Evolutionary conservation across 2,329 filamentous ascomycete genomes (phyloP).

Genomic region (Cytospora piceicola): DNA sequence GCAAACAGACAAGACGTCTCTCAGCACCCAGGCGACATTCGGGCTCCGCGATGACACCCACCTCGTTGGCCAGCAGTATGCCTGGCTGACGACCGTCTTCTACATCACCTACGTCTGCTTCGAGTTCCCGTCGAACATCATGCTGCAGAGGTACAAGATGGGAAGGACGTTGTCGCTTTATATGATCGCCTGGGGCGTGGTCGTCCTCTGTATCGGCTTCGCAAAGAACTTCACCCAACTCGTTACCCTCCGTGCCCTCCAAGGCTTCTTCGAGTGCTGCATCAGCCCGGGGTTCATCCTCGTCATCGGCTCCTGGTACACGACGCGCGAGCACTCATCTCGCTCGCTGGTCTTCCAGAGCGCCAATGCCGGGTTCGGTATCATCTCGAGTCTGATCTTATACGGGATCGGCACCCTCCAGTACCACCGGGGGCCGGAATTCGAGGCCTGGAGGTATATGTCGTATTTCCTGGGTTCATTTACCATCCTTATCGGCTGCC

Average conservation of each 20-base stretch:
- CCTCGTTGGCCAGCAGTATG: conserved; percentile 36
- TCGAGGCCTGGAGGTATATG: conserved; percentile 45
- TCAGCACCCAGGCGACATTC: conserved; percentile 45
- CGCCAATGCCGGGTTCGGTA: conserved; percentile 44
- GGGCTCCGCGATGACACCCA: conserved; percentile 40
- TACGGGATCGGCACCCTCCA: conserved; percentile 43
- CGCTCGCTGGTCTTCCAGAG: conserved; percentile 43
- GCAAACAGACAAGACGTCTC: conserved; percentile 51
- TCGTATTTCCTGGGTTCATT: conserved; percentile 43
- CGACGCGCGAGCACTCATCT: conserved; percentile 43
- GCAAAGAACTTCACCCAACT: conserved; percentile 44
- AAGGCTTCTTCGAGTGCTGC: conserved; percentile 45
- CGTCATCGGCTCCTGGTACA: conserved; percentile 44
- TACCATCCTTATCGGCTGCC: conserved; percentile 40
- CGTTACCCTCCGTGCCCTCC: conserved; percentile 41
- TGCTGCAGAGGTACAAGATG: conserved; percentile 38
- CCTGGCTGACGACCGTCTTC: conserved; percentile 42
- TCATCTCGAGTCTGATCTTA: conserved; percentile 42
- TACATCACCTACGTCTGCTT: conserved; percentile 40
- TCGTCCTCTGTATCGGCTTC: conserved; percentile 45
- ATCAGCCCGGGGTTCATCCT: conserved; percentile 46
- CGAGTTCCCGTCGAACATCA: conserved; percentile 40
- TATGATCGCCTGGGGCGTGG: conserved; percentile 39
- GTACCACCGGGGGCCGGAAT: conserved; percentile 35
- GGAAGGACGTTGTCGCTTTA: conserved; percentile 36